These are phyloP conservation scores for Hypseocharis bilobata DNA, from an alignment of 441 rosid species.

Conservation along the genomic window DNA sequence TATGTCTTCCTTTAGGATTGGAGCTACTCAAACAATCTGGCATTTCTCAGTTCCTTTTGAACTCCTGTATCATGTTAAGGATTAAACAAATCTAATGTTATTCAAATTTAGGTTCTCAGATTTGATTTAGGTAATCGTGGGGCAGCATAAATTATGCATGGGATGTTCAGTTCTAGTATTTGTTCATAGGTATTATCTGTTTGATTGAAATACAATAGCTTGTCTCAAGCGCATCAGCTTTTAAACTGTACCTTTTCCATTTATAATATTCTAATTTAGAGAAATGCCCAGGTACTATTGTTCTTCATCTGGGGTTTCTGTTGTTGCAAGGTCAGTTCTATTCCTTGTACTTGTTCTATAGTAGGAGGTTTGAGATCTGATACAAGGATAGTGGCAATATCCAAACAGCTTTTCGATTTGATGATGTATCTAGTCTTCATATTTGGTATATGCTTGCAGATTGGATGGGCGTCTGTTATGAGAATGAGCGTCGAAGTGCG, in stretches of 20 bases:
- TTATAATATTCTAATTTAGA: constrained; percentile 23
- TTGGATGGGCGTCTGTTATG: constrained; percentile 92
- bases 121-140: no score
- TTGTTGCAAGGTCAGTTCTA: constrained; percentile 78
- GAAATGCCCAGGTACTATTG: constrained; percentile 54
- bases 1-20: no score
- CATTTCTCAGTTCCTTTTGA: no score
- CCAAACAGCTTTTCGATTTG: neutral
- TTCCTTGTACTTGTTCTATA: neutral
- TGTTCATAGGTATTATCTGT: no score
- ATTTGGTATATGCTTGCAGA: constrained; percentile 34
- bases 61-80: no score
- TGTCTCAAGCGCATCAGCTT: no score
- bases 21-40: no score
- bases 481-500: constrained; percentile 73
- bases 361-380: constrained; percentile 10
- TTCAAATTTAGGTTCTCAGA: no score
- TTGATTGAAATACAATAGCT: no score
- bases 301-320: constrained; percentile 65
- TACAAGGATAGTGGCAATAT: neutral
- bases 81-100: no score
- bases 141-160: no score
- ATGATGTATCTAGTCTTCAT: constrained; percentile 8
- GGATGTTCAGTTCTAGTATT: no score
- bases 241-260: neutral